Conservation (phyloP, 106 monocot species). For the Chionographis japonica region DNA sequence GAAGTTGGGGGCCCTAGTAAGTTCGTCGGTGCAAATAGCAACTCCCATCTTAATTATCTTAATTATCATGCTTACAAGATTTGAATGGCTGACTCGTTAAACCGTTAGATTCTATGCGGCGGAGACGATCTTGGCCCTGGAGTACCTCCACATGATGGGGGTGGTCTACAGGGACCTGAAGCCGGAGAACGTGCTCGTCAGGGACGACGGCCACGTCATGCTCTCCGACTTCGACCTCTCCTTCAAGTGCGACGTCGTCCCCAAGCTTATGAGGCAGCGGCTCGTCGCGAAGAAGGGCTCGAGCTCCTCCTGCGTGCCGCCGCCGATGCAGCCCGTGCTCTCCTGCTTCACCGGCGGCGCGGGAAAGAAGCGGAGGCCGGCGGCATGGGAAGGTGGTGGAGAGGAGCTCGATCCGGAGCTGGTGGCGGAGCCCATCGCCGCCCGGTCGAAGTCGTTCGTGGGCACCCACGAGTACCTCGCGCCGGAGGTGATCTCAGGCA, state of each 20-base stretch:
- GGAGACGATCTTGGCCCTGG: conserved; percentile 71
- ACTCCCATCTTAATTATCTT: no score
- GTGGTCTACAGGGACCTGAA: conserved; percentile 84
- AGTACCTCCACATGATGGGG: conserved; percentile 98
- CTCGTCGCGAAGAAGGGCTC: background rate
- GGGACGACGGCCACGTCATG: conserved; percentile 96
- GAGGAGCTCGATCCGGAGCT: conserved; percentile 45
- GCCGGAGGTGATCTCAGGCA: conserved; percentile 91
- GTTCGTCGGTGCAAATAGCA: no score
- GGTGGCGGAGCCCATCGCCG: conserved; percentile 66
- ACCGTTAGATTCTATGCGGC: conserved; percentile 69
- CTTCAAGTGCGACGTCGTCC: conserved; percentile 74
- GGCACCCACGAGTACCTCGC: conserved; percentile 95
- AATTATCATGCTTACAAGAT: no score
- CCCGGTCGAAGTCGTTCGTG: conserved; percentile 84
- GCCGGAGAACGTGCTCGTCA: conserved; percentile 91
- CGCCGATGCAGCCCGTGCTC: conserved; percentile 73
- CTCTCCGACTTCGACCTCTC: conserved; percentile 98
- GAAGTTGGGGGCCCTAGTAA: no score
- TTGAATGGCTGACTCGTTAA: no score
- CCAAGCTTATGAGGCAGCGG: conserved; percentile 43
- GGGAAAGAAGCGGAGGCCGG: conserved; percentile 5
- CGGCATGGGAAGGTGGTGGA: background rate
- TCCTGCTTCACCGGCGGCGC: conserved; percentile 61
- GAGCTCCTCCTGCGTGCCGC: conserved; percentile 29